A percentile compares a stretch with the other conserved stretches of the same genome.
These are phyloP conservation scores for Lepidium sativum DNA, from an alignment of 345 rosid species.

Conservation along the genomic window DNA sequence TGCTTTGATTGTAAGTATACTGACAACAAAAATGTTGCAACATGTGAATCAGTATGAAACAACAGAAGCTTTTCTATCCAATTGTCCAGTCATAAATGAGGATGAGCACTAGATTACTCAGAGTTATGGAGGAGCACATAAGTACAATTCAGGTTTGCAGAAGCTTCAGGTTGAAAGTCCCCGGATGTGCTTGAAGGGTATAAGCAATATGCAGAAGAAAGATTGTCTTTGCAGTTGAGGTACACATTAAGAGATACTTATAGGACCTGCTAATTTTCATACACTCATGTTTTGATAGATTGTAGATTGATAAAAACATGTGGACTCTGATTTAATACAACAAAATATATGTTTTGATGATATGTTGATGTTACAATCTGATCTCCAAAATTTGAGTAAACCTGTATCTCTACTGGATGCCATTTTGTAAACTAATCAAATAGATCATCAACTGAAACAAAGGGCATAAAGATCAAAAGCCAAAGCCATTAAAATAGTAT, in stretches of 20 bases:
- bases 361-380: neutral
- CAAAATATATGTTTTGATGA: neutral
- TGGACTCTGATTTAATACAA: conserved; percentile 2
- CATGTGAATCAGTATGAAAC: conserved; percentile 61
- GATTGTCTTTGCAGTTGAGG: neutral
- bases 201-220: neutral
- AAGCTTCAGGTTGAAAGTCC: conserved; percentile 10
- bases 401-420: neutral
- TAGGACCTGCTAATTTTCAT: neutral
- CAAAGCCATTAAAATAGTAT: neutral
- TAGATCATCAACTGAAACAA: neutral
- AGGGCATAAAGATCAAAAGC: neutral
- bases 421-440: neutral
- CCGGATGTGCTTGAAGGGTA: conserved; percentile 1
- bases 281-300: conserved; percentile 14
- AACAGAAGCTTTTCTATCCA: conserved; percentile 54
- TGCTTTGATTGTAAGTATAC: neutral
- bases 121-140: neutral
- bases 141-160: neutral
- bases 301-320: conserved; percentile 8
- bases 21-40: neutral
- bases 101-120: conserved; percentile 50
- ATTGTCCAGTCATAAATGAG: conserved; percentile 79
- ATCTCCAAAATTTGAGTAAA: neutral
- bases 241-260: neutral